Evolutionary conservation across 441 rosid genomes (phyloP).

Genomic region (Metrosideros polymorpha): DNA sequence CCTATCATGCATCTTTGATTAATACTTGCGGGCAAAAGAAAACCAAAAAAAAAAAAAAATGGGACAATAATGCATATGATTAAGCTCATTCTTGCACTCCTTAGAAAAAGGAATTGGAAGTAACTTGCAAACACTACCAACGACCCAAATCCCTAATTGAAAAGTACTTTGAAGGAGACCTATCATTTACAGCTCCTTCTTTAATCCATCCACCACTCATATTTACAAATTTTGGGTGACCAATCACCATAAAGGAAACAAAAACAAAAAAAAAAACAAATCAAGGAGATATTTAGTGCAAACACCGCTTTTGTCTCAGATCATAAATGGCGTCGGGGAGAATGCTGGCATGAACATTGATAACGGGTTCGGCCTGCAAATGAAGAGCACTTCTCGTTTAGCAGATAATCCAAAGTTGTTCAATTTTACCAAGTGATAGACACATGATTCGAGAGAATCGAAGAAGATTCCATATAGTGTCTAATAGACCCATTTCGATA

Average conservation of each 20-base stretch:
- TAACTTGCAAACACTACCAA: not conserved
- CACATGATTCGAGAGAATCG: not conserved
- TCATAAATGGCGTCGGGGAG: slow-evolving; percentile 23
- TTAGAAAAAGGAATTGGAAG: not conserved
- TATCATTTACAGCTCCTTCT: not conserved
- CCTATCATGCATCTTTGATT: not conserved
- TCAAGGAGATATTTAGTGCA: not conserved
- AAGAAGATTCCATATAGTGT: not conserved
- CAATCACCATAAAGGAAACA: not conserved
- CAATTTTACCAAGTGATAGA: not conserved
- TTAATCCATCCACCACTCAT: not conserved
- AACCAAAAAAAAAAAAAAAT: not conserved
- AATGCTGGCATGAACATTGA: slow-evolving; percentile 14
- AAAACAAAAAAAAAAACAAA: no score
- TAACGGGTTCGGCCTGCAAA: slow-evolving; percentile 4
- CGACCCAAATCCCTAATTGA: not conserved
- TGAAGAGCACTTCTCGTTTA: not conserved
- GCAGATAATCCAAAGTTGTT: not conserved
- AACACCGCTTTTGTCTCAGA: not conserved
- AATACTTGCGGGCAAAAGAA: not conserved
- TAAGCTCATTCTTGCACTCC: not conserved
- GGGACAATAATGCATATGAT: not conserved
- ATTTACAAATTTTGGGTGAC: not conserved
- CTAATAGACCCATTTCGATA: not conserved
- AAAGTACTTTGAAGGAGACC: not conserved